A percentile compares a stretch with the other conserved stretches of the same genome.
Conservation (phyloP, 306 rosid genomes). For the Prunus mira region DNA sequence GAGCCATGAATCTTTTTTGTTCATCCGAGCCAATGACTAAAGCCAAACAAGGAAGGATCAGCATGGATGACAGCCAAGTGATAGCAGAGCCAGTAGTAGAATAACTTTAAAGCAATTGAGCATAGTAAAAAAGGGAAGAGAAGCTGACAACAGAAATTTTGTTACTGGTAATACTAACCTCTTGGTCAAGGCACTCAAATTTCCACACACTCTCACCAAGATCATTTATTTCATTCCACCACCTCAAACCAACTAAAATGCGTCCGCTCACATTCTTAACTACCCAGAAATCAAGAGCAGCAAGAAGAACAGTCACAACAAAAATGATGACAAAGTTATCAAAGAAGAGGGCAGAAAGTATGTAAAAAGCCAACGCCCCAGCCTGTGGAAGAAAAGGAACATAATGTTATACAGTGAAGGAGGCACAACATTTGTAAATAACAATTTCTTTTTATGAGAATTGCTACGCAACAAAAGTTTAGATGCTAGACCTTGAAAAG, state of each 20-base stretch:
- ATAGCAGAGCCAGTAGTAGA: constrained; percentile 11
- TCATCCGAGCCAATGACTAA: constrained; percentile 89
- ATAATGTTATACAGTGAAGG: constrained; percentile 10
- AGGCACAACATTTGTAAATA: not conserved
- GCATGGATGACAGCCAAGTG: constrained; percentile 13
- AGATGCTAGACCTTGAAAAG: constrained; percentile 72
- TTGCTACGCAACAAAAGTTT: not conserved
- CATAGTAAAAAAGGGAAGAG: constrained; percentile 8
- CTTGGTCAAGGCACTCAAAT: constrained; percentile 96
- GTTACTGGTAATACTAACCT: constrained; percentile 45
- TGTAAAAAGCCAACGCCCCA: constrained; percentile 89
- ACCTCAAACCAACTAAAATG: constrained; percentile 93
- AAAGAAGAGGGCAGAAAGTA: constrained; percentile 80
- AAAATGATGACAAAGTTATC: constrained; percentile 92
- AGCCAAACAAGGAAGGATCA: constrained; percentile 18
- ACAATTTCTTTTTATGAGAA: not conserved
- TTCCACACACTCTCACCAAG: constrained; percentile 98
- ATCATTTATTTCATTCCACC: constrained; percentile 99
- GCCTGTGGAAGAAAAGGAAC: constrained; percentile 51
- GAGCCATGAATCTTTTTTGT: constrained; percentile 96
- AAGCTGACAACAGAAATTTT: constrained; percentile 2
- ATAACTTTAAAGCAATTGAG: constrained; percentile 4
- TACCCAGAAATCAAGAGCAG: constrained; percentile 98
- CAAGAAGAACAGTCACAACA: constrained; percentile 94
- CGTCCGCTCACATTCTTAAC: constrained; percentile 99